Base-by-base conservation (phyloP, 2,329 filamentous ascomycete species). In the Mycosphaerella arachidis region DNA sequence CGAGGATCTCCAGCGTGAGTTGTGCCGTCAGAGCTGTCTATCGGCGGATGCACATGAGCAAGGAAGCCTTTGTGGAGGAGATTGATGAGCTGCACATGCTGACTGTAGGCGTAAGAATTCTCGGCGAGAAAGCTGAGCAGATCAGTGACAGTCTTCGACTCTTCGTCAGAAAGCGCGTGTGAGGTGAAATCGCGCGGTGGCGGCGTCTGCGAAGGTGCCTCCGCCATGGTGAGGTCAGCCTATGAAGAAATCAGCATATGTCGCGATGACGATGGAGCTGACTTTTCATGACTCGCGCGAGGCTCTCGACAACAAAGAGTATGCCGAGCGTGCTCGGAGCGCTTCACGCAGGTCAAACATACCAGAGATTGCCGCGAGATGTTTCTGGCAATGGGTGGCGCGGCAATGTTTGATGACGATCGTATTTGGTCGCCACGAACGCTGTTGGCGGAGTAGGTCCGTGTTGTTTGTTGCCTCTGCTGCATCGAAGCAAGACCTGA, bases 81-180 rank as follows among this genome's bases (percentile, higher is more conserved):
- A 35, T 75, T 75, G 67, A 82, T 77, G 37, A 81, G 74, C 52
- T 75, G 73, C 40, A 78, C 75, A 66, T 82, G 78, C 53, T 77
- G 77, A 54, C 77, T 74, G 63, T 81, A 81, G 56, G 78, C 78
- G 66, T 80, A 79, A 1, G 79, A 77, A 60, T 81, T 79, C 37
- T 80, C 76, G 10, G 69, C 61, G 18, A 81, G 72, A 24, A 75
- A 72, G 27, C 71, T 73, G 40, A 77, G 74, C 33, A 81, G 70
- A 43, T 79, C 75, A 6, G 71, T 74, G n/a, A 81, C 73, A 43
- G 73, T 74, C 37, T 78, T 73, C 31, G 76, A 74, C 55, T 79
- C 78, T 27, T 70, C 70, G 29, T 75, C 73, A 18, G 78, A 76
- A 8, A 82, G 69, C 3, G 77, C 76, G 20, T 67, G 68, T 1